Evolutionary conservation across 176 grass and related monocot species (phyloP).

Genomic region (Olyra latifolia): DNA sequence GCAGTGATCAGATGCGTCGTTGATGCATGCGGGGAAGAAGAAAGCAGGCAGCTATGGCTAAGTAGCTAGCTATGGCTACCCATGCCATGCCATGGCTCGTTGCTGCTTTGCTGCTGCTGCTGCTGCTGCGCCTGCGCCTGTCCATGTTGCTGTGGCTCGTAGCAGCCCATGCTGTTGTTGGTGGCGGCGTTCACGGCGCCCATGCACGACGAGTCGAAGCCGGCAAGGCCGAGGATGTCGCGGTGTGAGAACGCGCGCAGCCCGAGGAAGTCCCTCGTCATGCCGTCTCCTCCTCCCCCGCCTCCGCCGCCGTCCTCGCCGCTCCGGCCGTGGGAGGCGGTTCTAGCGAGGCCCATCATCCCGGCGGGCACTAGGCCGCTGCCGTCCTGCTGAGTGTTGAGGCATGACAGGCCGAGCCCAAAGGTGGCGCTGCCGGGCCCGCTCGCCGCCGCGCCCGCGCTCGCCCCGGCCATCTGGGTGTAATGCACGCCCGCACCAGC

Average conservation of each 20-base stretch:
- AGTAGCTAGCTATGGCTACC: constrained; percentile 35
- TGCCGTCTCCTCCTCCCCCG: constrained; percentile 30
- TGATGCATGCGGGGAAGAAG: constrained; percentile 19
- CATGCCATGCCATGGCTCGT: constrained; percentile 53
- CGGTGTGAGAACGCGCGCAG: constrained; percentile 75
- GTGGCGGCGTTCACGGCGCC: constrained; percentile 17
- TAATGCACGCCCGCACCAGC: constrained; percentile 31
- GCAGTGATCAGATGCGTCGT: constrained; percentile 6
- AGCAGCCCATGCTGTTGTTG: constrained; percentile 32
- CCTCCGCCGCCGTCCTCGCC: constrained; percentile 28
- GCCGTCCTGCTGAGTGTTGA: constrained; percentile 24
- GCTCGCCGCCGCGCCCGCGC: constrained; percentile 4
- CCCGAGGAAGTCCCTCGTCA: constrained; percentile 93
- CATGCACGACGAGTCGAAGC: constrained; percentile 70
- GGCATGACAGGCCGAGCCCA: constrained; percentile 40
- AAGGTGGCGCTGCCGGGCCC: background rate
- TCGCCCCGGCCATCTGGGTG: constrained; percentile 50
- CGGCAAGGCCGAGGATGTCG: constrained; percentile 69
- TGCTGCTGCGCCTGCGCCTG: background rate
- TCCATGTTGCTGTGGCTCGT: constrained; percentile 32
- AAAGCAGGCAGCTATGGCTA: background rate
- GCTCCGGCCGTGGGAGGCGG: constrained; percentile 31
- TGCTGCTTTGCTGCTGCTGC: constrained; percentile 37
- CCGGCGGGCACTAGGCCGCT: background rate
- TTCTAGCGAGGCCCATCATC: constrained; percentile 28